A percentile compares a stretch with the other conserved stretches of the same genome.
Evolutionary conservation across 2,329 filamentous ascomycete genomes (phyloP).

Genomic region (Beauveria sp.): DNA sequence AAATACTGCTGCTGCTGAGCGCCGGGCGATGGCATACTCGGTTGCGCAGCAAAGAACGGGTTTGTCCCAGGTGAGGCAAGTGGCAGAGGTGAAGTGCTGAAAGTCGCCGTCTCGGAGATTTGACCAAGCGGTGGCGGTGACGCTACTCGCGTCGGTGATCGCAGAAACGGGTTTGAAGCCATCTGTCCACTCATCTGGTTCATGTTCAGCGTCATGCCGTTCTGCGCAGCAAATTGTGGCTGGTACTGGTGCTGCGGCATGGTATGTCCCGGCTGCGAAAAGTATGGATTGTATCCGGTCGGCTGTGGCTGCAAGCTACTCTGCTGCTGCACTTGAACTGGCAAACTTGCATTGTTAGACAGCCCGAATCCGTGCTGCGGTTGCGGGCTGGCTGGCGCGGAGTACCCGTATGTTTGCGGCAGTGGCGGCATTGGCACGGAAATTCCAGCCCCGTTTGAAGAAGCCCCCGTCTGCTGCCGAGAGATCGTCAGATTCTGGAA

Average conservation of each 20-base stretch:
- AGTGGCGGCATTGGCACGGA: constrained; percentile 33
- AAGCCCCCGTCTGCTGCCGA: constrained; percentile 56
- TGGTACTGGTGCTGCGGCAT: constrained; percentile 18
- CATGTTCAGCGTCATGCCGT: constrained; percentile 32
- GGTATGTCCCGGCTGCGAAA: constrained; percentile 28
- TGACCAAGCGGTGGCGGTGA: constrained; percentile 40
- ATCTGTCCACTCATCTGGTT: constrained; percentile 24
- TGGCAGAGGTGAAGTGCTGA: constrained; percentile 24
- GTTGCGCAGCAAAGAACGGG: constrained; percentile 32
- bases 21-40: constrained; percentile 18
- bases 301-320: constrained; percentile 29
- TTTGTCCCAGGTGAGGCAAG: constrained; percentile 25
- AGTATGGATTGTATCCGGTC: constrained; percentile 46
- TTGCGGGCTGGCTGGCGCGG: constrained; percentile 33
- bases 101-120: constrained; percentile 44
- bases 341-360: constrained; percentile 37
- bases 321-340: constrained; percentile 23
- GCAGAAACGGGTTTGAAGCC: constrained; percentile 41
- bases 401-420: constrained; percentile 37
- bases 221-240: constrained; percentile 18
- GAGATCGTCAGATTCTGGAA: constrained; percentile 71
- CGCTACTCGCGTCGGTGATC: constrained; percentile 43
- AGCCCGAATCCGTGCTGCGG: constrained; percentile 32
- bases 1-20: constrained; percentile 17
- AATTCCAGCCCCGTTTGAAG: constrained; percentile 64